Evolutionary conservation across 495 filamentous ascomycete species (phyloP), one percentile per base, ranked within the genome.

Genomic region (Corynascus novoguineensis): DNA sequence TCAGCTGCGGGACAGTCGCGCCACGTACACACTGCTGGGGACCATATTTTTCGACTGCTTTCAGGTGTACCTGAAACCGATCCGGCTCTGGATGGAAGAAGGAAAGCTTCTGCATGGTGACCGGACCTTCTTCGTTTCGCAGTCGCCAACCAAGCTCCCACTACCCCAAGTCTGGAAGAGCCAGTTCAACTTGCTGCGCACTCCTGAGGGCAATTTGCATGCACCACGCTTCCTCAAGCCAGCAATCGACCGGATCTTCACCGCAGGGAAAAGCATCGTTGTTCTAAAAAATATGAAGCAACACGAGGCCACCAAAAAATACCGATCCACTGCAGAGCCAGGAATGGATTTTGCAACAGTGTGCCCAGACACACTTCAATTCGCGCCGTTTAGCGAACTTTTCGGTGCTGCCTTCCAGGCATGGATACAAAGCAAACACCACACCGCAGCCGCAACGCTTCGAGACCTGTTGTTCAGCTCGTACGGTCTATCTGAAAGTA

Each of bases 191-290:
- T 70, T 96, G 3, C 76, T 79, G 6, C 71, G 69, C 8, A 81
- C 82, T 17, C 68, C 75, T 7, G 69, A 81, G 24, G 81, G 81
- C 27, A 64, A 65, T 0, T 68, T 88, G 1, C 82, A 85, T 61
- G 82, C 86, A 10, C 92, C 92, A 0, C 77, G 70, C 5, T 96
- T 96, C 55, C 75, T 97, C 7, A 81, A 83, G 37, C 75, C 83
- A 1, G 79, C 83, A 1, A 82, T 82, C 1, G 67, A 74, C 12
- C 87, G 82, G 57, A 87, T 96, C 24, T 90, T 96, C 55, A 89
- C 83, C 0, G 85, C 88, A 5, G 92, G 93, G 0, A 96, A 97
- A 67, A 93, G 85, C 62, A 85, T 90, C 58, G 83, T 93, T 1
- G 87, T 97, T 48, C 70, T 96, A 19, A 86, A 84, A 31, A 80